phyloP scores from a whole-genome alignment of 805 yeast species.

The Barnettozyma wickerhamii region DNA sequence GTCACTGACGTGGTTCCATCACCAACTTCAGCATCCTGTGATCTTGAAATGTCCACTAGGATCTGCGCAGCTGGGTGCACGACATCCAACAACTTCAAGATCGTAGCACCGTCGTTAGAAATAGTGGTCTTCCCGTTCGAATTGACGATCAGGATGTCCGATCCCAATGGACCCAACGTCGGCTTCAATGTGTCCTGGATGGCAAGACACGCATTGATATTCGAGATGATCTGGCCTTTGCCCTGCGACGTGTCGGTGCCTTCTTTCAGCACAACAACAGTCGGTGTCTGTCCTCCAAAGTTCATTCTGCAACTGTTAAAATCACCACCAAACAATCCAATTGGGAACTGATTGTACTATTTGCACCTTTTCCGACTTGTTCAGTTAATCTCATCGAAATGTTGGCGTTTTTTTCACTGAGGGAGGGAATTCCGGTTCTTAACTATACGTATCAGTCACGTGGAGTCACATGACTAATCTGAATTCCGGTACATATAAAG shows the following conservation, averaged over 20 bases:
- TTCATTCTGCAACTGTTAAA: conserved; percentile 62
- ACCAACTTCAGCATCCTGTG: conserved; percentile 98
- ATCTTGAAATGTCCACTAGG: conserved; percentile 87
- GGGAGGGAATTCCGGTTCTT: too few species aligned
- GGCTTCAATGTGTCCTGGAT: conserved; percentile 94
- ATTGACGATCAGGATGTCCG: conserved; percentile 87
- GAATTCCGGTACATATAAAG: not conserved
- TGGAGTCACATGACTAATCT: not conserved
- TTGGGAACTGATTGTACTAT: too few species aligned
- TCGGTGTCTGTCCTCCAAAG: conserved; percentile 91
- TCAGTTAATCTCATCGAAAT: too few species aligned
- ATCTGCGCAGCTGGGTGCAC: conserved; percentile 99
- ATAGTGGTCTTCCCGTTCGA: conserved; percentile 85
- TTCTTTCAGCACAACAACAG: conserved; percentile 96
- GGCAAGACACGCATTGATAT: conserved; percentile 95
- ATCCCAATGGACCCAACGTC: conserved; percentile 95
- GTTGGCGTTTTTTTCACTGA: too few species aligned
- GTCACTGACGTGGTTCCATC: conserved; percentile 98
- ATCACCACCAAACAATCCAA: too few species aligned
- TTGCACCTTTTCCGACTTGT: too few species aligned
- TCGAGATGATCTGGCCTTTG: conserved; percentile 88
- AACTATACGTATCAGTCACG: too few species aligned
- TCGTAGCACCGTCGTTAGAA: conserved; percentile 98
- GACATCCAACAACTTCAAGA: conserved; percentile 83
- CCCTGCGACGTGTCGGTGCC: conserved; percentile 99